Conservation (phyloP, 2,329 filamentous ascomycete species). For the Tolypocladium inflatum region DNA sequence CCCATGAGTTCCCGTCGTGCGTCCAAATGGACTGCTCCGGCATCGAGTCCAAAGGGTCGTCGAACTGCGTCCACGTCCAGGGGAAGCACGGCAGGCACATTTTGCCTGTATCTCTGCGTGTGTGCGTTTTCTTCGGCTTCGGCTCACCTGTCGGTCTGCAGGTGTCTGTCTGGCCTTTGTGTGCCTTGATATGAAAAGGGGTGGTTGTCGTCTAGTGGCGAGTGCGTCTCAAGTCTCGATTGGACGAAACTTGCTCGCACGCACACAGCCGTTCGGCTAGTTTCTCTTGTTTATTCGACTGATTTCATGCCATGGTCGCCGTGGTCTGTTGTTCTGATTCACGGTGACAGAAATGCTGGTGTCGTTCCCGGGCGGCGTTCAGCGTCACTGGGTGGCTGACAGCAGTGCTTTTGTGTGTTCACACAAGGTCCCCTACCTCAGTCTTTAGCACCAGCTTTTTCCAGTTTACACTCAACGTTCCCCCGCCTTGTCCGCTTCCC, state of each 20-base stretch:
- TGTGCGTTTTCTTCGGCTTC: background rate
- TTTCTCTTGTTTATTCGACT: background rate
- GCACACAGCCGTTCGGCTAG: background rate
- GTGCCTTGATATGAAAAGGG: background rate
- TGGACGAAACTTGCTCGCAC: background rate
- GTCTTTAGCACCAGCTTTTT: background rate
- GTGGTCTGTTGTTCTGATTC: background rate
- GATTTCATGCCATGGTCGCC: background rate
- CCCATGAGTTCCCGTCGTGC: conserved; percentile 23
- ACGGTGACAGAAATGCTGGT: background rate
- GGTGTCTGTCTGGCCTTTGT: background rate
- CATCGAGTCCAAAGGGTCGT: conserved; percentile 26
- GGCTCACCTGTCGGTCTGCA: background rate
- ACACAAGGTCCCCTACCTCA: background rate
- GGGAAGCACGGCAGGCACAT: conserved; percentile 47
- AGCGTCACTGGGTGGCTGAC: background rate
- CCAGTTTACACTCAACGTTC: background rate
- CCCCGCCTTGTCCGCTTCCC: background rate
- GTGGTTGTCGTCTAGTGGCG: background rate
- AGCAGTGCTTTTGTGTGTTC: background rate
- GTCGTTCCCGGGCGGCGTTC: background rate
- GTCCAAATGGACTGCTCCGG: conserved; percentile 33
- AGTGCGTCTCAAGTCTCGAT: background rate
- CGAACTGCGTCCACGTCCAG: conserved; percentile 38
- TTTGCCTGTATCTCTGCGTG: background rate